Conservation (phyloP, 2,329 filamentous ascomycete genomes). For the Plectosphaerella sp. region DNA sequence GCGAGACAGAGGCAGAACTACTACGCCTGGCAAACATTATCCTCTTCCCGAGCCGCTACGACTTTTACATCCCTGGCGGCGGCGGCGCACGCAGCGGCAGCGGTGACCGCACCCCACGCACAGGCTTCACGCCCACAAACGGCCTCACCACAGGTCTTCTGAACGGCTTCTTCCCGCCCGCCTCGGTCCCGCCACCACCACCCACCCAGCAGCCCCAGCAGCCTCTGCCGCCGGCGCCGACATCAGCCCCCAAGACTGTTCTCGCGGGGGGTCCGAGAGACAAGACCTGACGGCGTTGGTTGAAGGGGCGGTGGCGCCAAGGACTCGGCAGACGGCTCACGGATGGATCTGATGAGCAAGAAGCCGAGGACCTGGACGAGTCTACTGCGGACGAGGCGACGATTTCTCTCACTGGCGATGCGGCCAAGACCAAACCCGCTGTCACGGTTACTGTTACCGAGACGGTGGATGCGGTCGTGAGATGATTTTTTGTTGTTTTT, state of each 20-base stretch:
- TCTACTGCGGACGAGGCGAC: not conserved
- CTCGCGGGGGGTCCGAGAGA: not conserved
- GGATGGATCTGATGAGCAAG: conserved; percentile 1
- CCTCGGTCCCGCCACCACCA: not conserved
- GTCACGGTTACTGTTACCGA: conserved; percentile 11
- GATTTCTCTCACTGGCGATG: conserved; percentile 2
- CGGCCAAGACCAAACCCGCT: not conserved
- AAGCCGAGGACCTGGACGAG: not conserved
- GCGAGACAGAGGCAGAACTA: conserved; percentile 45
- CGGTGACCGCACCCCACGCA: conserved; percentile 12
- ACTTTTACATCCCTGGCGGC: conserved; percentile 12
- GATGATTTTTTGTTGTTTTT: conserved; percentile 4
- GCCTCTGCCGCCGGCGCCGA: not conserved
- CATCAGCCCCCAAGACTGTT: not conserved
- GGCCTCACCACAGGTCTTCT: not conserved
- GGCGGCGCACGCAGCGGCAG: conserved; percentile 9
- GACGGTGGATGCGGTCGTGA: not conserved
- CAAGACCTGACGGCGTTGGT: conserved; percentile 15
- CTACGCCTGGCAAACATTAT: conserved; percentile 52
- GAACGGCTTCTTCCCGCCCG: not conserved
- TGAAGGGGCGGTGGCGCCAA: conserved; percentile 14
- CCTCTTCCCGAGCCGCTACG: conserved; percentile 37
- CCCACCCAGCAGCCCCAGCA: not conserved
- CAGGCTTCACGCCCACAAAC: conserved; percentile 3
- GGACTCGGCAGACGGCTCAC: conserved; percentile 3